These are phyloP conservation scores for Castanea sativa DNA, from an alignment of 306 rosid genomes.

Conservation along the genomic window DNA sequence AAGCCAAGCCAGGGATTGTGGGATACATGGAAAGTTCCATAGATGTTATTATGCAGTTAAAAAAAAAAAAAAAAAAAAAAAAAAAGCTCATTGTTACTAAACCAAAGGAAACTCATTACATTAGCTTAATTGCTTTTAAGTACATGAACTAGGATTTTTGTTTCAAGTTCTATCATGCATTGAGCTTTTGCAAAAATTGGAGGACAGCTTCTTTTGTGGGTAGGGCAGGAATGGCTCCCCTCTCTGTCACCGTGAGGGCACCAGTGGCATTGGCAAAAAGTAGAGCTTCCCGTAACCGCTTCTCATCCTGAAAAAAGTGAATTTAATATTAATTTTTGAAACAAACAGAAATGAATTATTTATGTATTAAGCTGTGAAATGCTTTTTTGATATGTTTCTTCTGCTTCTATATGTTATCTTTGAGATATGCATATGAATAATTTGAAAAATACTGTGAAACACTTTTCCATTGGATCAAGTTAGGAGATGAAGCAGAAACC, in stretches of 20 bases:
- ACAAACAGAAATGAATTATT: not conserved
- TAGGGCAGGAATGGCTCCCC: slow-evolving; percentile 90
- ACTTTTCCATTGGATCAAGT: not conserved
- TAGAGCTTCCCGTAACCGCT: slow-evolving; percentile 56
- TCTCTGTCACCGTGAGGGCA: slow-evolving; percentile 73
- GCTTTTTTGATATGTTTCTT: not conserved
- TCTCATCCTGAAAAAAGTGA: slow-evolving; percentile 55
- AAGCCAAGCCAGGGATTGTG: slow-evolving; percentile 10
- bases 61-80: not conserved
- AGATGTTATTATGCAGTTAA: slow-evolving; percentile 12
- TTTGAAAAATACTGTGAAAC: not conserved
- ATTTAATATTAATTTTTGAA: not conserved
- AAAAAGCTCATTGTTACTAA: slow-evolving; percentile 19
- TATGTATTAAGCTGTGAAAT: not conserved
- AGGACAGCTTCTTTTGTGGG: slow-evolving; percentile 67
- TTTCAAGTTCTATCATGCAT: slow-evolving; percentile 20
- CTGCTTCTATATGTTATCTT: not conserved
- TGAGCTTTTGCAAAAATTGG: slow-evolving; percentile 42
- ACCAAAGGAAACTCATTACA: slow-evolving; percentile 17
- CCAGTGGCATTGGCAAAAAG: slow-evolving; percentile 79
- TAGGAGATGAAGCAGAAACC: not conserved
- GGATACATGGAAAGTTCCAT: slow-evolving; percentile 17
- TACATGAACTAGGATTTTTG: slow-evolving; percentile 13
- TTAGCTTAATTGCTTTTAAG: slow-evolving; percentile 24
- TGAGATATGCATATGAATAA: no score